Percentiles rank a stretch among this genome's conserved stretches.
These are phyloP conservation scores for Zasmidium cellare DNA, from an alignment of 2,329 filamentous ascomycete genomes.

Conservation along the genomic window DNA sequence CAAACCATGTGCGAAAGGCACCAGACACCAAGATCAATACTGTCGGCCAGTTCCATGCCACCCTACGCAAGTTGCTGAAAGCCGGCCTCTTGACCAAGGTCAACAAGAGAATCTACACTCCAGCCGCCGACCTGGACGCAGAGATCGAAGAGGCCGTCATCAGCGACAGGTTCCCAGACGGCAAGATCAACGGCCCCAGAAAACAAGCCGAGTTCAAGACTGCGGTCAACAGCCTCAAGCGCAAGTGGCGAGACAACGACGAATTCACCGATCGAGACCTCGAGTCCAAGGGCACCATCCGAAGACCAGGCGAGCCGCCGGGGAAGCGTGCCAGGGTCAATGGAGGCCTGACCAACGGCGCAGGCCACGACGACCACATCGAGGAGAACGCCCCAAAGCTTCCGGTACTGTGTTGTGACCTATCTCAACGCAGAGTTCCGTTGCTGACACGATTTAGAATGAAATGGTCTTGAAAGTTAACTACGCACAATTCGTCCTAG, in stretches of 20 bases:
- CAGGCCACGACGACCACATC: conserved; percentile 19
- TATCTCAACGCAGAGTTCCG: conserved; percentile 18
- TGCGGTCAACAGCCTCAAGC: conserved; percentile 59
- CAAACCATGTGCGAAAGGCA: conserved; percentile 10
- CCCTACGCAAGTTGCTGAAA: conserved; percentile 55
- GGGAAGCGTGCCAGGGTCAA: conserved; percentile 37
- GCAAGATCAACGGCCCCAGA: conserved; percentile 61
- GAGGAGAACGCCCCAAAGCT: conserved; percentile 33
- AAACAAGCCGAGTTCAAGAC: conserved; percentile 63
- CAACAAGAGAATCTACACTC: conserved; percentile 47
- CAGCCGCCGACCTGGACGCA: conserved; percentile 56
- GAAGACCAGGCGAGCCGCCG: conserved; percentile 21
- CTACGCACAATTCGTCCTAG: conserved; percentile 79
- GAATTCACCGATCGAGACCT: conserved; percentile 32
- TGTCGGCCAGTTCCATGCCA: conserved; percentile 42
- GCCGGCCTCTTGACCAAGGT: conserved; percentile 69
- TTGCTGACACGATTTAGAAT: conserved; percentile 51
- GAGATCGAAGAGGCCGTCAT: conserved; percentile 65
- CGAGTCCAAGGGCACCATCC: conserved; percentile 27
- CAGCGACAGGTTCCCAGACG: conserved; percentile 53
- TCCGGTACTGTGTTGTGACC: conserved; percentile 35
- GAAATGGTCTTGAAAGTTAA: conserved; percentile 77
- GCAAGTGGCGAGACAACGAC: conserved; percentile 48
- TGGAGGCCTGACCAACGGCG: conserved; percentile 32
- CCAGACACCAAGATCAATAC: conserved; percentile 34